These are phyloP conservation scores for Cercophora scortea DNA, from an alignment of 495 filamentous ascomycete species.

Conservation along the genomic window DNA sequence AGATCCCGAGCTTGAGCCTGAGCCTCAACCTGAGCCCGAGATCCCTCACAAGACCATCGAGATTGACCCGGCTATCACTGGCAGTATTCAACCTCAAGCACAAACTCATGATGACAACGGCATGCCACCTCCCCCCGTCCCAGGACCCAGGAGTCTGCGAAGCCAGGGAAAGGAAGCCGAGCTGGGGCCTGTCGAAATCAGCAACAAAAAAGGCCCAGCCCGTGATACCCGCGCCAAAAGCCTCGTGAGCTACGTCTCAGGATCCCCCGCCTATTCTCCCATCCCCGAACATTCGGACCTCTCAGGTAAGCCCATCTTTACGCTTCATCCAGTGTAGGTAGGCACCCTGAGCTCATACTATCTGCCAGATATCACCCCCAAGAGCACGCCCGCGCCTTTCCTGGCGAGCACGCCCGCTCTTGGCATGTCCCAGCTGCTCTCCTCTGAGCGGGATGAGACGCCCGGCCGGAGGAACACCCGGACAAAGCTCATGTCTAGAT, in stretches of 20 bases:
- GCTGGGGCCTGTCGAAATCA: neutral
- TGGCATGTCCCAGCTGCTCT: too few relatives aligned
- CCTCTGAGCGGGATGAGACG: neutral
- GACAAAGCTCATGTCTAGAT: slow-evolving; percentile 5
- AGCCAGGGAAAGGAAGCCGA: slow-evolving; percentile 3
- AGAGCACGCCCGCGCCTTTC: too few relatives aligned
- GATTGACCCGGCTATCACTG: slow-evolving; percentile 20
- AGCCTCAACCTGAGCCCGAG: neutral
- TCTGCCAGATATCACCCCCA: too few relatives aligned
- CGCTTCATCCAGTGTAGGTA: too few relatives aligned
- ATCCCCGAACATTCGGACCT: too few relatives aligned
- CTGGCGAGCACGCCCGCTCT: too few relatives aligned
- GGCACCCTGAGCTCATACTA: too few relatives aligned
- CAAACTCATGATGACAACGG: neutral
- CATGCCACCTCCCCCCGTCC: slow-evolving; percentile 20
- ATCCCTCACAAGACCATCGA: slow-evolving; percentile 2
- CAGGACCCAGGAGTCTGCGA: slow-evolving; percentile 6
- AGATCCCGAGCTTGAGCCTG: neutral
- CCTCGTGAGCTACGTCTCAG: too few relatives aligned
- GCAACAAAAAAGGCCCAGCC: too few relatives aligned
- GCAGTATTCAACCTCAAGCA: neutral
- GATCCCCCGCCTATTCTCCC: too few relatives aligned
- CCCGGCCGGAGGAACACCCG: slow-evolving; percentile 1
- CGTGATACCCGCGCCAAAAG: too few relatives aligned
- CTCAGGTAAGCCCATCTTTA: too few relatives aligned